These are phyloP conservation scores for Annulohypoxylon moriforme DNA, from an alignment of 495 filamentous ascomycete genomes.

Conservation along the genomic window DNA sequence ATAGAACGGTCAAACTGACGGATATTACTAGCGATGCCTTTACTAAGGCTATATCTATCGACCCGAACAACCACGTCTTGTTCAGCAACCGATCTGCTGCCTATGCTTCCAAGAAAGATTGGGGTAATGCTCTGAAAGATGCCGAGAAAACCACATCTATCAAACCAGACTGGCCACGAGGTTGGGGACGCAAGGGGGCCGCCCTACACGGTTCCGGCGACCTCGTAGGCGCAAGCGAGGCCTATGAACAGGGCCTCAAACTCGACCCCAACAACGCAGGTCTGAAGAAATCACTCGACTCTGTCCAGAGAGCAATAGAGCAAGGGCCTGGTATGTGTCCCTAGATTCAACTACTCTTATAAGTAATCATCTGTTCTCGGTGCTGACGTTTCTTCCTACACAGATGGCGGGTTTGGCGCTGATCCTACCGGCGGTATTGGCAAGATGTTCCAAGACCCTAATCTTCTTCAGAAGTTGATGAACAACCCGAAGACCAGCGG, in stretches of 20 bases:
- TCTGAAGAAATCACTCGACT: constrained; percentile 84
- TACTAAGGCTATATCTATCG: constrained; percentile 89
- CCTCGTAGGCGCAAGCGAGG: constrained; percentile 83
- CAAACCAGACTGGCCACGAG: constrained; percentile 98
- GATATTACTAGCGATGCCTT: constrained; percentile 80
- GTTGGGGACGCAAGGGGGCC: constrained; percentile 90
- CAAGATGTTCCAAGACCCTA: constrained; percentile 92
- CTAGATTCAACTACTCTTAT: neutral
- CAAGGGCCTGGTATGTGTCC: constrained; percentile 72
- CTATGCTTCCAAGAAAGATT: constrained; percentile 91
- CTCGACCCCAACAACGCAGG: constrained; percentile 91
- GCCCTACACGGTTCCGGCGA: constrained; percentile 89
- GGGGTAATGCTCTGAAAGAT: constrained; percentile 84
- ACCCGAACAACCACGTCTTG: constrained; percentile 90
- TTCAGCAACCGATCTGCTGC: constrained; percentile 98
- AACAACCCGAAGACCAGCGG: constrained; percentile 90
- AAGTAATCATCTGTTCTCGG: constrained; percentile 13
- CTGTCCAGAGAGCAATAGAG: constrained; percentile 89
- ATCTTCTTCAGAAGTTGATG: constrained; percentile 88
- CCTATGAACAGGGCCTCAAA: constrained; percentile 92
- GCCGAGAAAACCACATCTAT: constrained; percentile 91
- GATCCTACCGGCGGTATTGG: constrained; percentile 82
- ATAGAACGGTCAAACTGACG: constrained; percentile 20
- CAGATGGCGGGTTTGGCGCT: constrained; percentile 54
- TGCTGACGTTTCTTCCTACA: neutral